Evolutionary conservation across 306 rosid genomes (phyloP).

Genomic region (Prunus mongolica): DNA sequence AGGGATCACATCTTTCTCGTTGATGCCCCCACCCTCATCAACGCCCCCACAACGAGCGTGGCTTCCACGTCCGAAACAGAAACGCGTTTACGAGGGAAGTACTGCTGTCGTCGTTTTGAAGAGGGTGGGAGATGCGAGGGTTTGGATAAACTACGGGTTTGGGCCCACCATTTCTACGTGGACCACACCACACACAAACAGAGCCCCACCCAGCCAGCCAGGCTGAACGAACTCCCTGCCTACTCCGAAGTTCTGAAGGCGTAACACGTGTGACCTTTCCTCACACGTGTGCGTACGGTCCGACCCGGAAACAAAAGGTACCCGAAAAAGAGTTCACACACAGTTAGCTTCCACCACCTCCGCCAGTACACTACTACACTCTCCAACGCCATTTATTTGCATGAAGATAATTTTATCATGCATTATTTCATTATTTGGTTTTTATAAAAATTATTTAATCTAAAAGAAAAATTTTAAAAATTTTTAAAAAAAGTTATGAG

Average conservation of each 20-base stretch:
- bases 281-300: background rate
- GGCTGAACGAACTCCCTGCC: slow-evolving; percentile 24
- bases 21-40: background rate
- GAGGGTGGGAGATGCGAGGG: background rate
- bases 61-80: background rate
- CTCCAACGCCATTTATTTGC: background rate
- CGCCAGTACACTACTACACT: background rate
- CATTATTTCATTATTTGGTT: background rate
- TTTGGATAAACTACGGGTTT: background rate
- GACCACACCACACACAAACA: slow-evolving; percentile 12
- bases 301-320: background rate
- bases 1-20: slow-evolving; percentile 7
- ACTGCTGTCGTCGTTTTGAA: accelerated
- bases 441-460: background rate
- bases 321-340: background rate
- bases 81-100: background rate
- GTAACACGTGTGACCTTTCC: slow-evolving; percentile 4
- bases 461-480: too few species aligned
- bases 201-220: background rate
- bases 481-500: background rate
- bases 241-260: background rate
- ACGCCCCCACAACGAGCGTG: background rate
- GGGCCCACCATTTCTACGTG: slow-evolving; percentile 34
- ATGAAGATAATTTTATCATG: background rate
- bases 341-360: background rate